These are phyloP conservation scores for Septoria petroselini DNA, from an alignment of 2,329 filamentous ascomycete species.

Conservation along the genomic window DNA sequence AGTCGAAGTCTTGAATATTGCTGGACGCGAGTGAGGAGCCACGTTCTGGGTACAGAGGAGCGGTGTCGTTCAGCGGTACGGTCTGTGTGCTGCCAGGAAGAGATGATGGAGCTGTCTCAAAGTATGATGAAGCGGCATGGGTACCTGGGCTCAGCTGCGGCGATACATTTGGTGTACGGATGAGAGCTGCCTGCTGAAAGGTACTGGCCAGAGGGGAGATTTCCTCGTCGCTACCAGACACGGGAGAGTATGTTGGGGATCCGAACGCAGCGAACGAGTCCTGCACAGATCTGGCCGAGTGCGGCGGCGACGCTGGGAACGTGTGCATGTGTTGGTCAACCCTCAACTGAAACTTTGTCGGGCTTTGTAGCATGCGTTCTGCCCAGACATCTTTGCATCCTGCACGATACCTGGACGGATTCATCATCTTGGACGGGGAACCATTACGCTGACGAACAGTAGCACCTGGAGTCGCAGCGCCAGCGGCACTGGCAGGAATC, in stretches of 20 bases:
- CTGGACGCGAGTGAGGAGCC: constrained; percentile 27
- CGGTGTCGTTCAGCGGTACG: constrained; percentile 33
- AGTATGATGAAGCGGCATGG: constrained; percentile 26
- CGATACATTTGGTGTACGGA: constrained; percentile 34
- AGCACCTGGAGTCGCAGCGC: constrained; percentile 24
- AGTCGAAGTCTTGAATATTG: constrained; percentile 35
- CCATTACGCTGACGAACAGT: constrained; percentile 35
- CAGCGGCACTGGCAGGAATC: constrained; percentile 26
- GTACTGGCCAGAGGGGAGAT: constrained; percentile 34
- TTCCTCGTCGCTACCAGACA: constrained; percentile 31
- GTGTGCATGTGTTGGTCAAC: constrained; percentile 43
- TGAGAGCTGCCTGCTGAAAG: constrained; percentile 33
- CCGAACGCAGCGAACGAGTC: constrained; percentile 38
- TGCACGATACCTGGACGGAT: constrained; percentile 47
- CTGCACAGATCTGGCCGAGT: constrained; percentile 44
- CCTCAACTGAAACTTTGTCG: constrained; percentile 51
- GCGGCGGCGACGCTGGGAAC: constrained; percentile 46
- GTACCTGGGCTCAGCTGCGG: constrained; percentile 29
- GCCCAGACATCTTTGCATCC: constrained; percentile 52
- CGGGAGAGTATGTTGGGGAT: constrained; percentile 25
- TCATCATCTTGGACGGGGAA: constrained; percentile 53
- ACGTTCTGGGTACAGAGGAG: constrained; percentile 31
- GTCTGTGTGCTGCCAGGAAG: constrained; percentile 23
- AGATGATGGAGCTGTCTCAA: constrained; percentile 23
- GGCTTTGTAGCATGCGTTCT: constrained; percentile 47